These are phyloP conservation scores for Psidium friedrichsthalianum DNA, from an alignment of 345 rosid genomes.

Conservation along the genomic window DNA sequence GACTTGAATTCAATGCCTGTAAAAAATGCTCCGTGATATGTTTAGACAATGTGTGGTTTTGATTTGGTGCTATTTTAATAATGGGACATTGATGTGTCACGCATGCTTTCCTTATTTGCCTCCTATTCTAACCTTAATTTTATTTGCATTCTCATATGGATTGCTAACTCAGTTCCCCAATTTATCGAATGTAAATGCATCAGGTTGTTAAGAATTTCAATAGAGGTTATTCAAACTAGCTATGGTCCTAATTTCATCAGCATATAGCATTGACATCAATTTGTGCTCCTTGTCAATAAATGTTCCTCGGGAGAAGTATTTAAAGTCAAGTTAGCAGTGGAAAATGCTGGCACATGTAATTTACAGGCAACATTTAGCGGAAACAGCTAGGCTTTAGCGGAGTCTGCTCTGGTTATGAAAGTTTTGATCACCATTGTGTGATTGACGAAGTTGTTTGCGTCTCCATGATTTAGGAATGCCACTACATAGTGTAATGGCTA, in stretches of 20 bases:
- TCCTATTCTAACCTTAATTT: background rate
- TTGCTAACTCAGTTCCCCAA: slow-evolving; percentile 78
- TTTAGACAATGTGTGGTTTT: background rate
- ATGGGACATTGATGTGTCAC: background rate
- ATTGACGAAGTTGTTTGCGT: no score
- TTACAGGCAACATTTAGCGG: no score
- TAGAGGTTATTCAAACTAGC: slow-evolving; percentile 66
- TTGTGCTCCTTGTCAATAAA: background rate
- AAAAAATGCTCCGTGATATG: slow-evolving; percentile 64
- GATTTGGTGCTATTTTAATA: background rate
- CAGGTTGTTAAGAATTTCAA: slow-evolving; percentile 59
- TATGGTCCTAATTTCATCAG: slow-evolving; percentile 3
- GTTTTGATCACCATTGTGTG: no score
- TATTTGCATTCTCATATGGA: slow-evolving; percentile 29
- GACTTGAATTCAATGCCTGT: slow-evolving; percentile 83
- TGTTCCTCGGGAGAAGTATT: no score
- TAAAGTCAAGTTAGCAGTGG: no score
- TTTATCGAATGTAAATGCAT: slow-evolving; percentile 64
- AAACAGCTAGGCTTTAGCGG: no score
- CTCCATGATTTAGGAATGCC: no score
- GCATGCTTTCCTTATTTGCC: background rate
- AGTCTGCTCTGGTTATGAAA: no score
- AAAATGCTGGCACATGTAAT: no score
- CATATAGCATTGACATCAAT: background rate
- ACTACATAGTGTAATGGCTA: no score